Evolutionary conservation across 129 eudicot species (phyloP), one percentile per base, ranked within the genome.

Genomic region (Mikania micrantha): DNA sequence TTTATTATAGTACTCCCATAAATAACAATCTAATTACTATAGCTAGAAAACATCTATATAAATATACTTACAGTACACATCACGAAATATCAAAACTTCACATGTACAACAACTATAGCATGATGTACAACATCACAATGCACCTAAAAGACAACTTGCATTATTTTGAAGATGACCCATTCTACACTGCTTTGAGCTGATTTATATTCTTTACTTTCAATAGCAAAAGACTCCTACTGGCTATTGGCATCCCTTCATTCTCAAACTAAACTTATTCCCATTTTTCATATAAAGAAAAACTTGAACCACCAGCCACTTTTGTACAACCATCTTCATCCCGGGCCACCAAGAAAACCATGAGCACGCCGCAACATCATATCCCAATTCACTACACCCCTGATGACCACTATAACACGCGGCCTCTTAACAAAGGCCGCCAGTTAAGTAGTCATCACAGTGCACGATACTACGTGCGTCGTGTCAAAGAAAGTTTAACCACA

Each of bases 401-500:
- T 3, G 80, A 57, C 88, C 90, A 22, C 57, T 68, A 47, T 76
- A 85, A 40, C 16, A 69, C 29, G 21, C 20, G 62, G 19, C 67
- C 66, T 69, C 83, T 48, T 5, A 60, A 68, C 19, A 68, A 58
- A 11, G 64, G 67, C 59, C 77, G 79, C 2, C 81, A 76, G 16
- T 9, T 85, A 28, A 72, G 59, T 49, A 85, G 95, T 10, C 99
- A 74, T 76, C 96, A 82, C 72, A 73, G 87, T 10, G 85, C 88
- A 32, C 79, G 84, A 0, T 86, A 89, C 81, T 82, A 84, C 19
- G 80, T 83, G 52, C 92, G 87, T 82, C 84, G 95, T 42, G 96
- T 93, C 9, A 79, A 79, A 76, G 99, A 89, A 56, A 89, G 90
- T 70, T 74, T 89, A 66, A 87, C 90, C 60, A 86, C 93, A 3